Conservation (phyloP, 2,329 filamentous ascomycete species). For the Myriangium duriaei region DNA sequence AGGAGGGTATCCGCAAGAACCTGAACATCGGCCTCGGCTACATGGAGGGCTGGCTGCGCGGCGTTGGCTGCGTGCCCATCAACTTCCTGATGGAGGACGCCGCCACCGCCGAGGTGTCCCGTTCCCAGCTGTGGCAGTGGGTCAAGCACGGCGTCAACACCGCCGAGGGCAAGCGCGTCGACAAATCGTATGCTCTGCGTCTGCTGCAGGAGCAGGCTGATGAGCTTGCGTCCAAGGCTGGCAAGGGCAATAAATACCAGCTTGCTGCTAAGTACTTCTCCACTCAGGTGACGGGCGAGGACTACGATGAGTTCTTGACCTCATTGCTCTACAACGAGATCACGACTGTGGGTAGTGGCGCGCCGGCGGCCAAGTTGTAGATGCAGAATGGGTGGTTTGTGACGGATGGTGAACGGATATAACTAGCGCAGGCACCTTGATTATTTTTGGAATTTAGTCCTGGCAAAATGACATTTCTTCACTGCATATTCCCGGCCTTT, state of each 20-base stretch:
- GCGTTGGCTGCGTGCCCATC: slow-evolving; percentile 90
- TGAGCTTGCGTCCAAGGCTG: slow-evolving; percentile 58
- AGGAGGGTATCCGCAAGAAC: slow-evolving; percentile 94
- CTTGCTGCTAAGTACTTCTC: slow-evolving; percentile 89
- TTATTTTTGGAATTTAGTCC: no score
- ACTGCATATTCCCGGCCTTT: no score
- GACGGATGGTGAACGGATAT: neutral
- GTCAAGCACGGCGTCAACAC: slow-evolving; percentile 61
- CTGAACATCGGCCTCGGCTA: slow-evolving; percentile 91
- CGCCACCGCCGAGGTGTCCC: slow-evolving; percentile 88
- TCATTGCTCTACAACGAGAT: slow-evolving; percentile 81
- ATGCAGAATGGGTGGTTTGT: neutral
- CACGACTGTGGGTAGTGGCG: slow-evolving; percentile 55
- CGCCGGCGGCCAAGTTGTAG: slow-evolving; percentile 38
- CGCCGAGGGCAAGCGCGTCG: slow-evolving; percentile 78
- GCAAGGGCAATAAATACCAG: slow-evolving; percentile 82
- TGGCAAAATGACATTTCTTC: no score
- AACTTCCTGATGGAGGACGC: slow-evolving; percentile 99
- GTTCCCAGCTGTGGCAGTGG: slow-evolving; percentile 97
- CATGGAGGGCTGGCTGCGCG: slow-evolving; percentile 97
- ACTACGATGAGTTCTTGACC: slow-evolving; percentile 94
- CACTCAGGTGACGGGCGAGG: slow-evolving; percentile 86
- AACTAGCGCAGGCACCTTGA: slow-evolving; percentile 5
- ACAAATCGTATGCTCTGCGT: slow-evolving; percentile 80
- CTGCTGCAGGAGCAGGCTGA: slow-evolving; percentile 78